Evolutionary conservation across 2,329 filamentous ascomycete genomes (phyloP), one percentile per base, ranked within the genome.

Genomic region (Scleromitrula shiraiana): DNA sequence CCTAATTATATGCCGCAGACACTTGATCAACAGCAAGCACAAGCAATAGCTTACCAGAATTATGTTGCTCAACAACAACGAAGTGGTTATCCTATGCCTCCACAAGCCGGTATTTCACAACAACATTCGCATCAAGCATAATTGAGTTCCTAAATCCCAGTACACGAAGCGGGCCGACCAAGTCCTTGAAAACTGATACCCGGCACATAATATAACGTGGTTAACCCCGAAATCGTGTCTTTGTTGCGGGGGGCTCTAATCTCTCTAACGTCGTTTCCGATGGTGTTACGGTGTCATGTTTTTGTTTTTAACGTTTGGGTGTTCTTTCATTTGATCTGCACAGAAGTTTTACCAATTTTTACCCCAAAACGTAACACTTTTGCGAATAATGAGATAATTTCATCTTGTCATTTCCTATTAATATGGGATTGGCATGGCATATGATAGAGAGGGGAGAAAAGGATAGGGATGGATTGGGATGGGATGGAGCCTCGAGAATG

Each of bases 51-150:
- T 27, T 95, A 95, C 65, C 84, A 88, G 64, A 86, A 81, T 66
- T 93, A 93, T 64, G 81, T 94, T 49, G 76, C 80, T 60, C 82
- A 85, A 64, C 77, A 80, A 65, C 83, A 82, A 68, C 78, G 78
- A 56, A 81, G 80, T 62, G 84, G 83, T 62, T 90, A 89, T 61
- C 81, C 79, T 43, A 88, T 94, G 81, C 84, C 85, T 45, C 77
- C 84, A 46, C 83, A 86, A 65, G 75, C 78, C 55, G 81, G 85
- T 59, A 87, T 93, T 77, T 83, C 85, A 50, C 85, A 88, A 62
- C 87, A 88, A 70, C 83, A 86, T 61, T 84, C 86, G 57, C 86
- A 90, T 67, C 84, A 87, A 69, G 82, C 84, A 68, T 88, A 73
- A 72, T 56, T 53, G 54, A 51, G 36, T 45, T 38, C 54, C 55